phyloP scores from a whole-genome alignment of 306 rosid genomes.

The Luffa acutangula region DNA sequence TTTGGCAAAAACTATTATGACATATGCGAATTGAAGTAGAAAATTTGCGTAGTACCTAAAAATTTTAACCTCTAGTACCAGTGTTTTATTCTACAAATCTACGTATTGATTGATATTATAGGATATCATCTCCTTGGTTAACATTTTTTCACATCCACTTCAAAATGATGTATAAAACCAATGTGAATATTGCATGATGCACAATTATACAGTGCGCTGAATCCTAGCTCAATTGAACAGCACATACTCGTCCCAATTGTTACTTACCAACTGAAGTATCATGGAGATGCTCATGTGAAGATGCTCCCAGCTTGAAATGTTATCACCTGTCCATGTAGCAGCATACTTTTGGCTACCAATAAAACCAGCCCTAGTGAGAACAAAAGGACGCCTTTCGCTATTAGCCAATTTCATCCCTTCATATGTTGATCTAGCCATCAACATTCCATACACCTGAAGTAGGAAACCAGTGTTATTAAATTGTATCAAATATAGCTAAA shows the following conservation, averaged over 20 bases:
- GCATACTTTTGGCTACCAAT: slow-evolving; percentile 92
- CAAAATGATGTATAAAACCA: neutral
- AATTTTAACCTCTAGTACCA: neutral
- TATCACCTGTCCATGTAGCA: slow-evolving; percentile 95
- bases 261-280: slow-evolving; percentile 88
- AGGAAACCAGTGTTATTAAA: slow-evolving; percentile 8
- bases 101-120: neutral
- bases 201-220: neutral
- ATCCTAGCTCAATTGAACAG: neutral
- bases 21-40: neutral
- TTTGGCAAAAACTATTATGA: neutral
- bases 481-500: neutral
- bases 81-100: neutral
- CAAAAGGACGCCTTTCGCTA: slow-evolving; percentile 76
- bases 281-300: slow-evolving; percentile 94
- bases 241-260: slow-evolving; percentile 3
- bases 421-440: slow-evolving; percentile 88
- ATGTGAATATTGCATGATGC: neutral
- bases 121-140: neutral
- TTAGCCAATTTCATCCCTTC: slow-evolving; percentile 81
- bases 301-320: slow-evolving; percentile 92
- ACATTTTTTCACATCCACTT: slow-evolving; percentile 1
- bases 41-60: neutral
- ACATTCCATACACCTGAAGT: slow-evolving; percentile 69
- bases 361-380: slow-evolving; percentile 94